Conservation (phyloP, 2,329 filamentous ascomycete genomes). For the Aureobasidium uvarum region DNA sequence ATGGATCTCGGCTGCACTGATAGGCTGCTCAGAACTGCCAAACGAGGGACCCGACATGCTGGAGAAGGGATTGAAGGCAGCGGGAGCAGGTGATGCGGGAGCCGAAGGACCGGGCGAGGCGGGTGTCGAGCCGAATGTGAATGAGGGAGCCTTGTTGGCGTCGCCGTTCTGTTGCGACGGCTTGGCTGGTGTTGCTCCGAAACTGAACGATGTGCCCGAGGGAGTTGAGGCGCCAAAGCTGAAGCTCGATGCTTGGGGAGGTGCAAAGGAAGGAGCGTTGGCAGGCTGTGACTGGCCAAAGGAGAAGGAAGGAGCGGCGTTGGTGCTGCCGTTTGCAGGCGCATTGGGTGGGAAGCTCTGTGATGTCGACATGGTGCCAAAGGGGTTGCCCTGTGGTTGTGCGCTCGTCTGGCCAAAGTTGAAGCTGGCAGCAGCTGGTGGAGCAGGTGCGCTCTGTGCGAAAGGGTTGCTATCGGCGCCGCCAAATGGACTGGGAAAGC, state of each 20-base stretch:
- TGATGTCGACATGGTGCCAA: not conserved
- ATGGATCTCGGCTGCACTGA: slow-evolving; percentile 27
- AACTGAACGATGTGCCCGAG: slow-evolving; percentile 18
- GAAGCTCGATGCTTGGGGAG: slow-evolving; percentile 2
- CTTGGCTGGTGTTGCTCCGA: slow-evolving; percentile 12
- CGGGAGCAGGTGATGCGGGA: slow-evolving; percentile 10
- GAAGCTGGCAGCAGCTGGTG: slow-evolving; percentile 18
- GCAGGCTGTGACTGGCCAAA: slow-evolving; percentile 27
- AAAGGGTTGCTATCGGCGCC: slow-evolving; percentile 12
- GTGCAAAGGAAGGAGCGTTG: slow-evolving; percentile 21
- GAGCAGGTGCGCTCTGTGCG: slow-evolving; percentile 16
- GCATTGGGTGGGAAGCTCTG: slow-evolving; percentile 23
- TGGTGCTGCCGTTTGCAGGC: not conserved
- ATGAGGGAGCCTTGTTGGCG: slow-evolving; percentile 18
- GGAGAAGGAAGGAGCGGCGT: slow-evolving; percentile 7
- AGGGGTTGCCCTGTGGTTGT: slow-evolving; percentile 13
- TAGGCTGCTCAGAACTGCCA: not conserved
- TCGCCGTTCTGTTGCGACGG: slow-evolving; percentile 11
- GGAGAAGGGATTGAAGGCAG: not conserved
- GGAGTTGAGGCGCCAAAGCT: slow-evolving; percentile 16
- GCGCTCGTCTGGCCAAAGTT: slow-evolving; percentile 17
- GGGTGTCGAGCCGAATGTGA: slow-evolving; percentile 19
- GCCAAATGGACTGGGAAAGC: slow-evolving; percentile 15
- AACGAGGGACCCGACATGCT: slow-evolving; percentile 8
- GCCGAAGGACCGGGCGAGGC: slow-evolving; percentile 1